Conservation (phyloP, 2,329 filamentous ascomycete genomes). For the Phialophora macrospora region DNA sequence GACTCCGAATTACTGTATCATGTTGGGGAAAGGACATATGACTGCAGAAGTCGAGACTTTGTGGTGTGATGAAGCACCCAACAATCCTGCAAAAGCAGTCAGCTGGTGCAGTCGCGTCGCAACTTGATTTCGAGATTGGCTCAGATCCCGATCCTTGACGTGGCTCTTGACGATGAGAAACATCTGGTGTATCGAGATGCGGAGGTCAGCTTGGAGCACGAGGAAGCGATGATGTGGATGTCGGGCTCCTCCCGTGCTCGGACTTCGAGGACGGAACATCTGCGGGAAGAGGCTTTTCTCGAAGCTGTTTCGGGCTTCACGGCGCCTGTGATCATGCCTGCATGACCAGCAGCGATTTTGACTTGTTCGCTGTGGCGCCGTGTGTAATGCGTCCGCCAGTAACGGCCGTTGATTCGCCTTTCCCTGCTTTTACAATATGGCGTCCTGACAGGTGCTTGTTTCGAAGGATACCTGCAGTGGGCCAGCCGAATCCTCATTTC, state of each 20-base stretch:
- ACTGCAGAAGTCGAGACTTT: constrained; percentile 5
- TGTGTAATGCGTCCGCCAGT: constrained; percentile 7
- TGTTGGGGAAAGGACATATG: constrained; percentile 8
- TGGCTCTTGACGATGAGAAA: constrained; percentile 11
- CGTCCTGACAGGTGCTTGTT: constrained; percentile 6
- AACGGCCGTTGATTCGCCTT: not conserved
- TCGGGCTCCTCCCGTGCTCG: not conserved
- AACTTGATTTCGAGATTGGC: constrained; percentile 9
- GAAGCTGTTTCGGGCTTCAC: constrained; percentile 5
- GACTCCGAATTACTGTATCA: constrained; percentile 11
- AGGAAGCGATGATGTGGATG: not conserved
- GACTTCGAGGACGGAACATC: constrained; percentile 10
- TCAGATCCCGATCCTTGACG: constrained; percentile 1
- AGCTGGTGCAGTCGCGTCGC: constrained; percentile 5
- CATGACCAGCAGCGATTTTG: constrained; percentile 17
- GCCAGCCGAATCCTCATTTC: constrained; percentile 1
- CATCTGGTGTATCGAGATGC: constrained; percentile 6
- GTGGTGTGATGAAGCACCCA: constrained; percentile 15
- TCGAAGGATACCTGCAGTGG: not conserved
- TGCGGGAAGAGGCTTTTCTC: constrained; percentile 9
- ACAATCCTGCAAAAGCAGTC: constrained; percentile 3
- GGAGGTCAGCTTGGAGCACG: not conserved
- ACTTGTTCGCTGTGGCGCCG: constrained; percentile 12
- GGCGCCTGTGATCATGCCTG: constrained; percentile 17
- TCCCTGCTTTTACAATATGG: not conserved